Conservation (phyloP, 176 grass and related monocot genomes). For the Tillandsia leiboldiana region DNA sequence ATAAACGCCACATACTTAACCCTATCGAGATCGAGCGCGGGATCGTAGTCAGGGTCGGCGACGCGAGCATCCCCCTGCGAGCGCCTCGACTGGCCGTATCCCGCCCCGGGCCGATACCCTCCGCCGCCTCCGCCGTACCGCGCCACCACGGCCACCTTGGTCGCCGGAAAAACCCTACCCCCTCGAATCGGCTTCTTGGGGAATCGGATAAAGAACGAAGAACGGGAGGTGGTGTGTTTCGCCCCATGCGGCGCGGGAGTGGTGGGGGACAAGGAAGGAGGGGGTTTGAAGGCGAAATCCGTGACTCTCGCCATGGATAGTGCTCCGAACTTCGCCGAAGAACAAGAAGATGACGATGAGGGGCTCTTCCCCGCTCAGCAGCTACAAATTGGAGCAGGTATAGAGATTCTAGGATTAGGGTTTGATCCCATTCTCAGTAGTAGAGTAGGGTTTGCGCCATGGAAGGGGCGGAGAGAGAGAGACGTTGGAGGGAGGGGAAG, state of each 20-base stretch:
- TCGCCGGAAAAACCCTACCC: neutral
- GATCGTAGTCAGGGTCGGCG: slow-evolving; percentile 47
- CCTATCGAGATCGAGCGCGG: slow-evolving; percentile 66
- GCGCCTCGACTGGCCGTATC: slow-evolving; percentile 6
- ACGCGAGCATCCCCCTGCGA: slow-evolving; percentile 4
- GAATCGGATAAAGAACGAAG: slow-evolving; percentile 5
- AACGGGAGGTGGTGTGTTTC: neutral
- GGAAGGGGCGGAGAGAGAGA: neutral
- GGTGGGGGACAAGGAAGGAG: slow-evolving; percentile 5
- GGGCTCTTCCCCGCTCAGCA: neutral
- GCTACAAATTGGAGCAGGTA: neutral
- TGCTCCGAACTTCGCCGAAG: neutral
- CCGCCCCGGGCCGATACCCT: slow-evolving; percentile 7
- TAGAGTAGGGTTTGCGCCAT: neutral
- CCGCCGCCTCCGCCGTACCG: slow-evolving; percentile 32
- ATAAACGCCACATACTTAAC: slow-evolving; percentile 41
- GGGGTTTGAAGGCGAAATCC: slow-evolving; percentile 19
- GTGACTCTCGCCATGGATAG: slow-evolving; percentile 30
- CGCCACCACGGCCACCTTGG: slow-evolving; percentile 13
- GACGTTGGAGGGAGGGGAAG: neutral
- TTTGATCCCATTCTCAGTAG: neutral
- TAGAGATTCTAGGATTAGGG: neutral
- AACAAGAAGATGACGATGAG: neutral
- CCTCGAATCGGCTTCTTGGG: slow-evolving; percentile 9
- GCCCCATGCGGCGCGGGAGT: neutral